These are phyloP conservation scores for Talaromyces funiculosus DNA, from an alignment of 2,329 filamentous ascomycete species.

Conservation along the genomic window DNA sequence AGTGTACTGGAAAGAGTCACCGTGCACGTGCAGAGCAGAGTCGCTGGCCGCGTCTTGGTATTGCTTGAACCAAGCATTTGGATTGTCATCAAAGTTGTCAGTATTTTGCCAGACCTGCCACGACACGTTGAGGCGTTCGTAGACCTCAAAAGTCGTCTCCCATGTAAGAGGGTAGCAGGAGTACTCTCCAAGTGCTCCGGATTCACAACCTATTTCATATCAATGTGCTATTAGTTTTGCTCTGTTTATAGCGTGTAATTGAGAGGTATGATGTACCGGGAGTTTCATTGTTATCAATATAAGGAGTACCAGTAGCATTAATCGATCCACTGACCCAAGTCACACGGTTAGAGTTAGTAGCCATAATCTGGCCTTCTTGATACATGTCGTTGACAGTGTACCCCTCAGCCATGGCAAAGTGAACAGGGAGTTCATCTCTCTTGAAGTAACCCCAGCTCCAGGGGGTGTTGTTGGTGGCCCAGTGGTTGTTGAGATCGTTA, in stretches of 20 bases:
- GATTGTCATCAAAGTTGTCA: constrained; percentile 52
- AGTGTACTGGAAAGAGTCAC: constrained; percentile 41
- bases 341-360: constrained; percentile 51
- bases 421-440: constrained; percentile 49
- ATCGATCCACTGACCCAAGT: constrained; percentile 49
- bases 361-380: constrained; percentile 46
- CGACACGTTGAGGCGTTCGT: constrained; percentile 44
- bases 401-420: constrained; percentile 51
- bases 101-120: constrained; percentile 50
- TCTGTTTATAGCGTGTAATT: too few species aligned
- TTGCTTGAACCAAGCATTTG: constrained; percentile 50
- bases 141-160: constrained; percentile 48
- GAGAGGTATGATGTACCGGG: constrained; percentile 30
- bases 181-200: neutral
- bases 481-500: constrained; percentile 48
- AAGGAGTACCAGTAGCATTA: constrained; percentile 44
- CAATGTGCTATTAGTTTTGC: neutral
- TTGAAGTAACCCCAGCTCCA: constrained; percentile 50
- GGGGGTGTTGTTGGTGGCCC: constrained; percentile 51
- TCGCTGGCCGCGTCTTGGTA: constrained; percentile 42
- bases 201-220: constrained; percentile 8
- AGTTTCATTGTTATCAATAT: constrained; percentile 48
- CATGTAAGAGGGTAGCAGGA: constrained; percentile 52
- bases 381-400: constrained; percentile 56
- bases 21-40: constrained; percentile 42